A percentile compares a stretch with the other conserved stretches of the same genome.
Evolutionary conservation across 108 stramenopile genomes (phyloP).

Genomic region (Pseudonitzschia delicatissima): DNA sequence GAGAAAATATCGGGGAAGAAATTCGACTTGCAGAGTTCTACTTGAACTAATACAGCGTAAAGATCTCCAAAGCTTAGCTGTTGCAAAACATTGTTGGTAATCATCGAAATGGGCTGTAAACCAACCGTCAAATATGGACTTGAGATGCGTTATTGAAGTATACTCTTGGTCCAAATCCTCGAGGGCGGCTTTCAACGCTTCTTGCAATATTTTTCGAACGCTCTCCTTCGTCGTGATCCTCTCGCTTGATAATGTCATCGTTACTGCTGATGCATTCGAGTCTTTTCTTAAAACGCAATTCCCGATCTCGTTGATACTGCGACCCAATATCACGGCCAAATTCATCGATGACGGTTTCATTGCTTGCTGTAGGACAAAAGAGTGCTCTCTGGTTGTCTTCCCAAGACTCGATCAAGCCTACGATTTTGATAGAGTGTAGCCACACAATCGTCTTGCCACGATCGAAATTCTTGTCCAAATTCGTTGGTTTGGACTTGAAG

Average conservation of each 20-base stretch:
- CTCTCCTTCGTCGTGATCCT: constrained; percentile 28
- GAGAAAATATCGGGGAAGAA: background rate
- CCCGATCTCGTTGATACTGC: constrained; percentile 46
- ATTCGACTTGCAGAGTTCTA: constrained; percentile 49
- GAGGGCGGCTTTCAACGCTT: constrained; percentile 54
- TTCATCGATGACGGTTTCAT: constrained; percentile 52
- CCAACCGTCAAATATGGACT: constrained; percentile 57
- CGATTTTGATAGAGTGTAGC: constrained; percentile 39
- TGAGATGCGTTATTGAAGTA: constrained; percentile 39
- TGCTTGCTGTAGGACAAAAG: background rate
- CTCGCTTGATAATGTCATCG: constrained; percentile 11
- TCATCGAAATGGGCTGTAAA: constrained; percentile 50
- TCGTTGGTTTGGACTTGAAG: constrained; percentile 23
- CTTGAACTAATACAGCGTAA: constrained; percentile 49
- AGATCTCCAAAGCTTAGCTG: constrained; percentile 67
- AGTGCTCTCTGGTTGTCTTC: constrained; percentile 29
- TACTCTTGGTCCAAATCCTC: constrained; percentile 65
- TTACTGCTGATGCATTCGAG: constrained; percentile 11
- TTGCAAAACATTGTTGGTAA: constrained; percentile 66
- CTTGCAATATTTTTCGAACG: constrained; percentile 42
- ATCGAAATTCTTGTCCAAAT: constrained; percentile 24
- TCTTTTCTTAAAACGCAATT: constrained; percentile 41
- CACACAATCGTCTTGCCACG: constrained; percentile 63
- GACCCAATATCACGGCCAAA: constrained; percentile 80
- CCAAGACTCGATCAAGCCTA: constrained; percentile 39